Evolutionary conservation across 257 asterid species (phyloP), one percentile per base, ranked within the genome.

Genomic region (Oldenlandia corymbosa): DNA sequence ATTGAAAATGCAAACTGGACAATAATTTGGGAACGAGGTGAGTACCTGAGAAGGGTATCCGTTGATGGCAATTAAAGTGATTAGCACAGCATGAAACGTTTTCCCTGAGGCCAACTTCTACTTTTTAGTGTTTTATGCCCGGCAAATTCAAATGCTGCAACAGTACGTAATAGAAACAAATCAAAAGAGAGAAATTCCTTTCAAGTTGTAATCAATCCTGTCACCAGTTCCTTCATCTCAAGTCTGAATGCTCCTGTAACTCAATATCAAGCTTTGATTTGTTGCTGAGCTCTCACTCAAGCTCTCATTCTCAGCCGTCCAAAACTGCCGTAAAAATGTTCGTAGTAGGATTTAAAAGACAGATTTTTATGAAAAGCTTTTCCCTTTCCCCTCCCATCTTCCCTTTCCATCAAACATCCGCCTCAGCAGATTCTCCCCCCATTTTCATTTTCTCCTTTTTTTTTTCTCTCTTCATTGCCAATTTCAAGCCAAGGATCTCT

Each of bases 401-500:
- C 58, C 66, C 68, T 58, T 57, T 66, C 65, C 70, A 57, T 74
- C 83, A 60, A 34, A 64, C 71, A 46, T 75, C 80, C 64, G 21
- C 63, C 66, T 73, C 78, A 68, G 71, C 78, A 70, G 75, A 64
- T 74, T 65, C 79, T n/a, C n/a, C n/a, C n/a, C 36, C 60, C 52
- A 51, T 39, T 58, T 68, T 61, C 13, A 79, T 39, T 58, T 55
- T 28, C 68, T 54, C 81, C 57, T 53, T 51, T 64, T 60, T 68
- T 66, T 83, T 75, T 82, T 66, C 79, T 73, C 74, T 77, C 73
- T 56, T 56, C 61, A 71, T 78, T 84, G 82, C 83, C 85, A 82
- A 84, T 77, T 79, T 82, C 88, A 88, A 88, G 93, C 94, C 88
- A 88, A 88, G 96, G 86, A 86, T 88, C 87, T 80, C 91, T 81